Percentiles rank a stretch among this genome's conserved stretches.
Conservation (phyloP, 2,329 filamentous ascomycete genomes). For the Arthrobotrys pseudoclavata region DNA sequence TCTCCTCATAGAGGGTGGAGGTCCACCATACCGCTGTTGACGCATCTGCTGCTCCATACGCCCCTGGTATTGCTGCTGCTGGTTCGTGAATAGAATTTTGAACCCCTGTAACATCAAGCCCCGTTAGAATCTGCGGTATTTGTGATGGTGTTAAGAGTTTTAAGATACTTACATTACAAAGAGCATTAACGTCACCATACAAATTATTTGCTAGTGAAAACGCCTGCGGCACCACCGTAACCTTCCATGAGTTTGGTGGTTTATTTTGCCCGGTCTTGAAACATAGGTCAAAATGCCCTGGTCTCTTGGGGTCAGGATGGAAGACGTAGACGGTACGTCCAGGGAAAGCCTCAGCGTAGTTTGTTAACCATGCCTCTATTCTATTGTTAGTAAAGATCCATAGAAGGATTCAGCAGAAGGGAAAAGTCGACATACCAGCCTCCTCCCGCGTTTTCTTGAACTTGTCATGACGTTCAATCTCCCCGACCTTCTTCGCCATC, state of each 20-base stretch:
- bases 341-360: constrained; percentile 95
- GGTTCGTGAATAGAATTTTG: constrained; percentile 74
- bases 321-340: constrained; percentile 94
- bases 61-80: constrained; percentile 64
- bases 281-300: constrained; percentile 94
- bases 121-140: background rate
- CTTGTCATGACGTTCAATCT: constrained; percentile 94
- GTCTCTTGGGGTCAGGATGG: constrained; percentile 90
- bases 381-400: constrained; percentile 15
- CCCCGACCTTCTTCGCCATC: constrained; percentile 97
- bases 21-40: constrained; percentile 46
- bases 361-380: constrained; percentile 92
- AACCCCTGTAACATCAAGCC: constrained; percentile 68
- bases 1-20: constrained; percentile 51
- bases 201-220: constrained; percentile 89
- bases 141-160: no score
- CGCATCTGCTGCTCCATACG: constrained; percentile 55
- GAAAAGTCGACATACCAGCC: constrained; percentile 76
- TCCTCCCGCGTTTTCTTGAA: constrained; percentile 86
- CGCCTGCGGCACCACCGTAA: constrained; percentile 91
- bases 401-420: background rate
- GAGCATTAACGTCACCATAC: constrained; percentile 93
- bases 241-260: constrained; percentile 75
- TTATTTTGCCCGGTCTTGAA: constrained; percentile 90
- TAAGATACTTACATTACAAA: constrained; percentile 78